Evolutionary conservation across 352 stramenopile genomes (phyloP), one percentile per base, ranked within the genome.

Genomic region (Phytophthora tentaculata): DNA sequence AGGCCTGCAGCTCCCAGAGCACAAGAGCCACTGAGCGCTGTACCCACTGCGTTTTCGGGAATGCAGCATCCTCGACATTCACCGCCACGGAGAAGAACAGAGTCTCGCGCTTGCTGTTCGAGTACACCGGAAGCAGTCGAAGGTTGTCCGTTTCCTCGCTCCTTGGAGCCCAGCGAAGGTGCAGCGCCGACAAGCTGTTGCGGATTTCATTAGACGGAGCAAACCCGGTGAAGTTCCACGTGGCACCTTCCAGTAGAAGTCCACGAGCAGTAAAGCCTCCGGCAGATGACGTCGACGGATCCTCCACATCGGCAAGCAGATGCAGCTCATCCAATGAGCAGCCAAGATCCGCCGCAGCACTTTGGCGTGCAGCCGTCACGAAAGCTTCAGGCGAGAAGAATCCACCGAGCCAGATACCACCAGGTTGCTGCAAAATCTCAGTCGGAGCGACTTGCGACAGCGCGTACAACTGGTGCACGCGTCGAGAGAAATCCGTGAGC

Each of bases 321-420:
- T 84, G 79, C 20, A 98, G 72, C 55, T 97, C 87, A 47, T 98
- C 93, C 26, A 98, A 76, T 22, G 92, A 96, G 63, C 92, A 98
- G 10, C 76, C 64, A 45, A 90, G 77, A 26, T 81, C 65, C 0
- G 90, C 79, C 3, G 95, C 94, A 39, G 94, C 91, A 28, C 88
- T 87, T 81, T 98, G 95, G 4, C 95, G 81, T 5, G 85, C 96
- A 5, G 94, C 94, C 5, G 92, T 98, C 44, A 98, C 80, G 43
- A 98, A 98, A 37, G 92, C 92, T 58, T 98, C 95, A 7, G 95
- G 92, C 8, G 86, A 96, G 64, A 98, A 97, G 37, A 98, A 79
- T 0, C 92, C 91, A n/a, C 95, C 95, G 20, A 98, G 73, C 92
- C 94, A 98, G 48, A 98, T 84, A 20, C 85, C 81, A 22, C 53